Base-by-base conservation (phyloP, 805 yeast species). In the Maudiozyma barnettii region DNA sequence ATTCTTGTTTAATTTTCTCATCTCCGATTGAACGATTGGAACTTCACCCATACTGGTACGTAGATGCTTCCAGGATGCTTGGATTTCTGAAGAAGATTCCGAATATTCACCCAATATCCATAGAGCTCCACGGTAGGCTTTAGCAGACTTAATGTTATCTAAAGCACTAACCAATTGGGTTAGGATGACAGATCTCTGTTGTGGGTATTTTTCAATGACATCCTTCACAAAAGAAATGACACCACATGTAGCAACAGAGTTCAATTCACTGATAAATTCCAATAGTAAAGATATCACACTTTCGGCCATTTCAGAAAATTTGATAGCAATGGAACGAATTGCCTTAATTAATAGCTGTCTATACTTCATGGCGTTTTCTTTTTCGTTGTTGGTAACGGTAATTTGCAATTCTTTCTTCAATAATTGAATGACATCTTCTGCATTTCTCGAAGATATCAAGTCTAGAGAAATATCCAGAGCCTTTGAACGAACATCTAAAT, bases 71-170 rank as follows among this genome's bases (percentile, higher is more conserved):
- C 99, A 95, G 5, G 95, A 81, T 22, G 74, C 76, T 64, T 84
- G 84, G 51, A 93, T 81, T 45, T 84, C 84, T 22, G 73, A 66
- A 53, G 82, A 88, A 45, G 81, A 82, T 41, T 76, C 59, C 37
- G 90, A 73, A 66, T 89, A 93, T 68, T 95, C 99, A 66, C 99
- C 99, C 57, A 93, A 69, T 44, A 93, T 82, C 99, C 99, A 93
- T 50, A 95, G 72, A 0, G 95, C 88, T 29, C 96, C 95, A 54
- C 98, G 81, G 70, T 81, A 84, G 10, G 93, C 96, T 59, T 89
- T 89, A 12, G 96, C 95, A 50, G 93, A 82, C 62, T 81, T 85
- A 44, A 87, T 81, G 21, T 72, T 71, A 23, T 78, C 78, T 60
- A 93, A 72, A 13, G 87, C 71, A 8, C 58, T 57, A 40, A 88